A percentile compares a stretch with the other conserved stretches of the same genome.
Evolutionary conservation across 148 eudicot genomes (phyloP).

Genomic region (Gaultheria prostrata): DNA sequence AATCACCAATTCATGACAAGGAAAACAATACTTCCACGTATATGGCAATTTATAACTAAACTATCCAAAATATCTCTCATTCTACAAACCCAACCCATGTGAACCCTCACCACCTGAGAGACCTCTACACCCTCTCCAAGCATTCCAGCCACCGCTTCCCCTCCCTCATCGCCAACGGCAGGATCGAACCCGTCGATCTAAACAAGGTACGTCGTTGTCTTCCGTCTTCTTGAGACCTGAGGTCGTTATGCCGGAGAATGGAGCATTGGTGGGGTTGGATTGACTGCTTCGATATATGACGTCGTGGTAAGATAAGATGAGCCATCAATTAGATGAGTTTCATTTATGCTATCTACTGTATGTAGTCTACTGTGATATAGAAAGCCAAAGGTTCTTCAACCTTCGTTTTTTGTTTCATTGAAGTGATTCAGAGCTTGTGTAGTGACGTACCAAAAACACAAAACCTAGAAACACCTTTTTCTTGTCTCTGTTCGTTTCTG

Average conservation of each 20-base stretch:
- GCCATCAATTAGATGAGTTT: background rate
- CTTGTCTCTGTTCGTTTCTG: no score
- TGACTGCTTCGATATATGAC: slow-evolving; percentile 81
- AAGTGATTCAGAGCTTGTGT: no score
- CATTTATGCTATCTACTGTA: no score
- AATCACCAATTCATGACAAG: no score
- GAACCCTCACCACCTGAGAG: slow-evolving; percentile 34
- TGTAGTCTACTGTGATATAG: no score
- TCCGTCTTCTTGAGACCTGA: slow-evolving; percentile 49
- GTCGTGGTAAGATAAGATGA: slow-evolving; percentile 73
- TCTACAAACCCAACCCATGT: slow-evolving; percentile 57
- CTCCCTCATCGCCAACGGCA: slow-evolving; percentile 20
- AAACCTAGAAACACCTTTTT: no score
- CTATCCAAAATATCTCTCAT: no score
- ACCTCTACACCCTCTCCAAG: slow-evolving; percentile 54
- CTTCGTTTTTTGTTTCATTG: no score
- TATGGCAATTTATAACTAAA: no score
- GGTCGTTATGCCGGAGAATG: slow-evolving; percentile 41
- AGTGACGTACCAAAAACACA: no score
- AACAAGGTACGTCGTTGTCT: slow-evolving; percentile 65
- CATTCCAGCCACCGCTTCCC: slow-evolving; percentile 74
- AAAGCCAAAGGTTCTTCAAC: no score
- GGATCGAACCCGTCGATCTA: slow-evolving; percentile 33
- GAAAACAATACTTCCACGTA: no score
- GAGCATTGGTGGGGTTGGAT: slow-evolving; percentile 67